Evolutionary conservation across 2,329 filamentous ascomycete genomes (phyloP).

Genomic region (Ceratocystis papillata): DNA sequence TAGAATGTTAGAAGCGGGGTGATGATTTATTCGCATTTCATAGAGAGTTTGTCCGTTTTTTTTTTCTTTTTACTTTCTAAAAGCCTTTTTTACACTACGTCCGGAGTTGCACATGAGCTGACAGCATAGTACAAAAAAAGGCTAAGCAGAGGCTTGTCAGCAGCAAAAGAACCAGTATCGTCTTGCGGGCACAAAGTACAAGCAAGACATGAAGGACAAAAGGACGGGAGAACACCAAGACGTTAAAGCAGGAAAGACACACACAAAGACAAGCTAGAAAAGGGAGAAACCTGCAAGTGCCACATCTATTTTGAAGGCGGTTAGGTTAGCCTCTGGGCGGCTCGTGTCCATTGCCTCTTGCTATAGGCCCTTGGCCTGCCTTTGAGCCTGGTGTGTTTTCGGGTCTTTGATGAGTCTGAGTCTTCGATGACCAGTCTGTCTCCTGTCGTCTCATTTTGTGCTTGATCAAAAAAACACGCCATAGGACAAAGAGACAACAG

Average conservation of each 20-base stretch:
- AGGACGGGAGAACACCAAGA: neutral
- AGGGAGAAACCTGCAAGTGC: neutral
- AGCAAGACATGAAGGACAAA: neutral
- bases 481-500: neutral
- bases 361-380: neutral
- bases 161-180: neutral
- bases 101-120: neutral
- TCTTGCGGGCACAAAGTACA: neutral
- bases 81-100: neutral
- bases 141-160: neutral
- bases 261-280: neutral
- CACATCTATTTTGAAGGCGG: neutral
- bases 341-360: neutral
- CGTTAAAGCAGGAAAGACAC: neutral
- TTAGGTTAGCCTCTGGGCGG: neutral
- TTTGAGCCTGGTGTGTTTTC: neutral
- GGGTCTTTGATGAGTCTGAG: neutral
- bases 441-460: neutral
- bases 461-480: neutral
- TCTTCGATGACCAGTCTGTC: neutral
- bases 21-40: constrained; percentile 6
- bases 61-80: neutral
- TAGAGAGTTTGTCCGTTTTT: neutral
- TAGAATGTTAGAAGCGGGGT: neutral
- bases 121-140: neutral